Percentiles rank a stretch among this genome's conserved stretches.
Conservation (phyloP, 805 yeast species). For the Kazachstania africana region DNA sequence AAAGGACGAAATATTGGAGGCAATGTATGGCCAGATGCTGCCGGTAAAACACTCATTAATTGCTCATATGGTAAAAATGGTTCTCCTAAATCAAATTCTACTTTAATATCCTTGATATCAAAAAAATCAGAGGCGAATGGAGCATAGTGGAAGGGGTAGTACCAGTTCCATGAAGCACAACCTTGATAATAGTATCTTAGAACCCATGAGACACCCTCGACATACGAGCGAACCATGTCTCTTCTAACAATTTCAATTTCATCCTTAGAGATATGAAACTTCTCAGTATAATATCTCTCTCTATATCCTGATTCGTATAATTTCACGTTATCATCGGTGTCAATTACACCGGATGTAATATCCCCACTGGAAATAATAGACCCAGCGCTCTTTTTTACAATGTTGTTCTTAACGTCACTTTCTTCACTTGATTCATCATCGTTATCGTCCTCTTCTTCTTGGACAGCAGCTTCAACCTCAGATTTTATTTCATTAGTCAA, state of each 20-base stretch:
- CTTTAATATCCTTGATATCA: slow-evolving; percentile 37
- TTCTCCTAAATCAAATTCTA: slow-evolving; percentile 51
- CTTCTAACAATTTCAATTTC: slow-evolving; percentile 44
- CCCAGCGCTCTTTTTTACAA: slow-evolving; percentile 4
- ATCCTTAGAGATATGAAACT: slow-evolving; percentile 48
- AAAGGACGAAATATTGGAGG: slow-evolving; percentile 73
- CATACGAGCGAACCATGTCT: slow-evolving; percentile 56
- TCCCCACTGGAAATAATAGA: slow-evolving; percentile 18
- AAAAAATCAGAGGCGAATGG: slow-evolving; percentile 89
- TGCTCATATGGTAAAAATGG: slow-evolving; percentile 92
- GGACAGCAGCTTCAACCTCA: slow-evolving; percentile 13
- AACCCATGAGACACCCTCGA: slow-evolving; percentile 97
- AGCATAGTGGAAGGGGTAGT: slow-evolving; percentile 92
- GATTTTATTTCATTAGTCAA: slow-evolving; percentile 17
- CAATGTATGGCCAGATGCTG: slow-evolving; percentile 77
- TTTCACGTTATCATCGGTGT: slow-evolving; percentile 43
- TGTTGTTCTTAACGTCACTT: slow-evolving; percentile 9
- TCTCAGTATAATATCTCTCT: slow-evolving; percentile 65
- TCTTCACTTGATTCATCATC: slow-evolving; percentile 10
- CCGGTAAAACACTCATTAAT: slow-evolving; percentile 89
- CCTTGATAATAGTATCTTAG: slow-evolving; percentile 90
- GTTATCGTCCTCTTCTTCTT: slow-evolving; percentile 9
- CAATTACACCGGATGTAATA: slow-evolving; percentile 27
- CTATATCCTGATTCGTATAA: slow-evolving; percentile 83
- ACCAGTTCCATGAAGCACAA: slow-evolving; percentile 98